Conservation (phyloP, 768 basidiomycete genomes). For the Chiua virens region DNA sequence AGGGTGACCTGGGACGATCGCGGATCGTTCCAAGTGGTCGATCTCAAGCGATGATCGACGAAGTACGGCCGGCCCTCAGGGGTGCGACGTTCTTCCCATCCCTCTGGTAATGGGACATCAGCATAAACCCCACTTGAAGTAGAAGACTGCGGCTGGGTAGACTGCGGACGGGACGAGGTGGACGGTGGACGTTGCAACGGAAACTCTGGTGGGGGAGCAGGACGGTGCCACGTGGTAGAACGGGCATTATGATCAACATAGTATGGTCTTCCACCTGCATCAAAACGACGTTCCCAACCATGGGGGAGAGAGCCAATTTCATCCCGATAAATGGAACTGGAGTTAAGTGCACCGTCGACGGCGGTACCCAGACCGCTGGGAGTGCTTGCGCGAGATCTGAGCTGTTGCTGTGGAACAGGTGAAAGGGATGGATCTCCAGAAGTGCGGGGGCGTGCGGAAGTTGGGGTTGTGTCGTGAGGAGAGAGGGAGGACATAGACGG, state of each 20-base stretch:
- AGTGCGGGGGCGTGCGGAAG: constrained; percentile 14
- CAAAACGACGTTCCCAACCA: constrained; percentile 83
- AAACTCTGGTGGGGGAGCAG: constrained; percentile 21
- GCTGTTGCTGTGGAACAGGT: constrained; percentile 7
- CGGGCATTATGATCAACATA: constrained; percentile 87
- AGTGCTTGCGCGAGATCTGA: constrained; percentile 13
- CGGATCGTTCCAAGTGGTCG: constrained; percentile 92
- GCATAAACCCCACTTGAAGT: constrained; percentile 38
- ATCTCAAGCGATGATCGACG: constrained; percentile 77
- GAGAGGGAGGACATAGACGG: constrained; percentile 22
- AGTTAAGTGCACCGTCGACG: constrained; percentile 3
- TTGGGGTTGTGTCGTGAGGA: constrained; percentile 9
- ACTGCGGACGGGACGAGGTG: constrained; percentile 12
- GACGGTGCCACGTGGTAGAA: constrained; percentile 79
- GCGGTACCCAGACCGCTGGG: constrained; percentile 4
- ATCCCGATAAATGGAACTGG: constrained; percentile 46
- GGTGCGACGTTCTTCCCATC: constrained; percentile 91
- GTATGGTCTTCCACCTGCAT: constrained; percentile 65
- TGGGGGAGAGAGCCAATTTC: constrained; percentile 63
- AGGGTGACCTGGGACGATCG: constrained; percentile 53
- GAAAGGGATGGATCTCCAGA: constrained; percentile 15
- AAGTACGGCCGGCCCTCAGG: constrained; percentile 82
- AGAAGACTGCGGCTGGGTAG: constrained; percentile 24
- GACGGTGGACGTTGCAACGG: constrained; percentile 17
- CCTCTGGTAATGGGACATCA: constrained; percentile 76